Evolutionary conservation across 176 grass and related monocot species (phyloP).

Genomic region (Puya raimondii): DNA sequence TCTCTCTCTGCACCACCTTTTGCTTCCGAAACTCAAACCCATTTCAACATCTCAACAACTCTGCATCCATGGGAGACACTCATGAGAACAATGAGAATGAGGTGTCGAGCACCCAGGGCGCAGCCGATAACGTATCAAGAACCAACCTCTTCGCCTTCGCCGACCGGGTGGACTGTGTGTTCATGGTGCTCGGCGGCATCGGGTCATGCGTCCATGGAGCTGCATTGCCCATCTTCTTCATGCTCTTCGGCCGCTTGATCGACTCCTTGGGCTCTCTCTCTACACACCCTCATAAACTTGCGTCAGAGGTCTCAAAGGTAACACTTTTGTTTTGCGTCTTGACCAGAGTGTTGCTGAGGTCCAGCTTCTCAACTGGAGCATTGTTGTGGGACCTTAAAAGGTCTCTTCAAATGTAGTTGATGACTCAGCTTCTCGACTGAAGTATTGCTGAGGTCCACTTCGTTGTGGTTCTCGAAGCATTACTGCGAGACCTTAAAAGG

Average conservation of each 20-base stretch:
- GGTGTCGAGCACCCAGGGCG: too few species aligned
- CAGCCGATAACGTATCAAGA: too few species aligned
- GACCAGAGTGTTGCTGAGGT: not conserved
- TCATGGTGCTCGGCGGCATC: constrained; percentile 63
- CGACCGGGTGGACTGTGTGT: constrained; percentile 61
- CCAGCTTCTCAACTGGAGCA: not conserved
- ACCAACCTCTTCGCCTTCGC: constrained; percentile 73
- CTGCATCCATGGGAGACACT: too few species aligned
- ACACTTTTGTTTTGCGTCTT: not conserved
- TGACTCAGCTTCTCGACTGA: too few species aligned
- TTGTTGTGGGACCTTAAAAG: not conserved
- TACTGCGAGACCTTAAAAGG: too few species aligned
- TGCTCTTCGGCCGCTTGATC: constrained; percentile 94
- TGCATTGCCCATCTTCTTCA: constrained; percentile 98
- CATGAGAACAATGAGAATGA: too few species aligned
- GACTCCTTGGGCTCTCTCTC: constrained; percentile 98
- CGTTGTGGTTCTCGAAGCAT: too few species aligned
- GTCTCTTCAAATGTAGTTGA: too few species aligned
- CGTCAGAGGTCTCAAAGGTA: constrained; percentile 97
- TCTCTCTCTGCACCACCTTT: too few species aligned
- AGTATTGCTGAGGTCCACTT: too few species aligned
- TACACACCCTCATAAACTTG: constrained; percentile 76
- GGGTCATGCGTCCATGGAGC: constrained; percentile 85
- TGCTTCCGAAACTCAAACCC: too few species aligned
- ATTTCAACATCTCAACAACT: too few species aligned